Evolutionary conservation across 352 stramenopile genomes (phyloP).

Genomic region (Globisporangium yorkense): DNA sequence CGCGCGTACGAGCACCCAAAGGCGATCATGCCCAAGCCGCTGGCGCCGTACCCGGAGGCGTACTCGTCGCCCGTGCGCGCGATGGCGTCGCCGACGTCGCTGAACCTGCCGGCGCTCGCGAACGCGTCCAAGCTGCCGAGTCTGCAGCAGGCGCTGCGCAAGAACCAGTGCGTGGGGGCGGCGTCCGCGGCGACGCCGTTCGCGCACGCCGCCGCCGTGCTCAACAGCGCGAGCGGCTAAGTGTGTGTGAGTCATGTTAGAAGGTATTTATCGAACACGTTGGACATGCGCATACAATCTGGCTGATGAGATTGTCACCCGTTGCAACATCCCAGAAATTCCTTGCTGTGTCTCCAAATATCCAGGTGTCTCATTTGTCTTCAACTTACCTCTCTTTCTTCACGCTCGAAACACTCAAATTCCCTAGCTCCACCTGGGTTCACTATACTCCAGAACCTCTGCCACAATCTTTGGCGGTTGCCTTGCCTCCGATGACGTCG

Average conservation of each 20-base stretch:
- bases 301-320: background rate
- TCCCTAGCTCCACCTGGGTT: background rate
- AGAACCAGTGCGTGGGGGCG: constrained; percentile 15
- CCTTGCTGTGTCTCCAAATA: background rate
- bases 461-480: constrained; percentile 15
- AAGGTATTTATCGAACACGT: constrained; percentile 1
- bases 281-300: background rate
- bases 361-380: too few relatives aligned
- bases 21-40: constrained; percentile 19
- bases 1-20: constrained; percentile 18
- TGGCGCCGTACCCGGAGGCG: constrained; percentile 4
- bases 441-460: background rate
- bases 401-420: too few relatives aligned
- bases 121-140: constrained; percentile 28
- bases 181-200: background rate
- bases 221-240: constrained; percentile 6
- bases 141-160: constrained; percentile 35
- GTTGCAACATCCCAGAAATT: background rate
- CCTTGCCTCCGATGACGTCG: background rate
- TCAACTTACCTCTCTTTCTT: too few relatives aligned
- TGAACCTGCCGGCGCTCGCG: constrained; percentile 10
- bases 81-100: background rate
- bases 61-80: background rate
- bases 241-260: background rate
- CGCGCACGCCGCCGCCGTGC: background rate